Evolutionary conservation across 192 early-diverging fungal species (phyloP).

Genomic region (Coemansia sp.): DNA sequence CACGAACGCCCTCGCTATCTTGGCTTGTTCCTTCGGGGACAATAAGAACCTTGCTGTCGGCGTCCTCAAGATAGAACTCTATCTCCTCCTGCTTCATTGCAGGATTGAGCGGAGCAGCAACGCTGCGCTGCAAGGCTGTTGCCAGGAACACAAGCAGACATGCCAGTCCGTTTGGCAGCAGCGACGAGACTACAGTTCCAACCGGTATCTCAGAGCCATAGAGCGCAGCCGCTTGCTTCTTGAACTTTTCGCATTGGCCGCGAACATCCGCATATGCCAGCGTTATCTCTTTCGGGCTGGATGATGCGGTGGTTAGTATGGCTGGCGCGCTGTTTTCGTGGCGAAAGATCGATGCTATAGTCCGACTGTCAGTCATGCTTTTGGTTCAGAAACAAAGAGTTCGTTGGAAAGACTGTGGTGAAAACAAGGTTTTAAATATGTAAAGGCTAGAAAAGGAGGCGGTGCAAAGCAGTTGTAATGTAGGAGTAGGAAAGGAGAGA

Average conservation of each 20-base stretch:
- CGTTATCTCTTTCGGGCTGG: slow-evolving; percentile 28
- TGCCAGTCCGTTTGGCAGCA: slow-evolving; percentile 69
- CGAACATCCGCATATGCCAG: slow-evolving; percentile 46
- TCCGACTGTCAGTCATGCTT: slow-evolving; percentile 14
- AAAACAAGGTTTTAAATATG: not conserved
- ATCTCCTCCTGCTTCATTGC: slow-evolving; percentile 68
- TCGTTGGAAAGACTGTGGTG: not conserved
- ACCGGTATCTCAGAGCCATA: slow-evolving; percentile 29
- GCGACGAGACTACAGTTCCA: slow-evolving; percentile 56
- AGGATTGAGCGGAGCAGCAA: slow-evolving; percentile 74
- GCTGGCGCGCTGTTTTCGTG: slow-evolving; percentile 25
- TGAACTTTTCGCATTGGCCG: slow-evolving; percentile 48
- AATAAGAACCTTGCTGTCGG: slow-evolving; percentile 63
- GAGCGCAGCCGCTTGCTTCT: slow-evolving; percentile 24
- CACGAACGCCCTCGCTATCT: slow-evolving; percentile 59
- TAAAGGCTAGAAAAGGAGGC: not conserved
- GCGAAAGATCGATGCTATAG: slow-evolving; percentile 47
- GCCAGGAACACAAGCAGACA: slow-evolving; percentile 70
- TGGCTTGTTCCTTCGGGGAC: slow-evolving; percentile 59
- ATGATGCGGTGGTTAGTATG: slow-evolving; percentile 47
- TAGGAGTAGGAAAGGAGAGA: not conserved
- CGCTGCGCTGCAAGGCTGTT: slow-evolving; percentile 59
- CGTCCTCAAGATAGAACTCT: slow-evolving; percentile 74
- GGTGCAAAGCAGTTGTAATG: not conserved
- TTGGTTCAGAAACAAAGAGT: too few species aligned